These are phyloP conservation scores for Eudorina sp. DNA, from an alignment of 139 green algal species.

Conservation along the genomic window DNA sequence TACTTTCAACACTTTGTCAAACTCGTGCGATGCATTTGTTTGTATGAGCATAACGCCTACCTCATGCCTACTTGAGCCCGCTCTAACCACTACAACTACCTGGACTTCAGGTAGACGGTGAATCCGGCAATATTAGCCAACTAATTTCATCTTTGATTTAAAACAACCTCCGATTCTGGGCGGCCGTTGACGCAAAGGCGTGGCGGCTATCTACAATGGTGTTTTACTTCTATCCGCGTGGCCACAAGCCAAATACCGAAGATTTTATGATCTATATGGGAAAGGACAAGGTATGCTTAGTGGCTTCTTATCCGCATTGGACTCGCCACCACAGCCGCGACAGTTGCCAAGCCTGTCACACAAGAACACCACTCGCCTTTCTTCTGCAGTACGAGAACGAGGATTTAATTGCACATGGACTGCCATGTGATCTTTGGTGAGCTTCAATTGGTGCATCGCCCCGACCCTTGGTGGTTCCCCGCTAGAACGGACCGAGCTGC, in stretches of 20 bases:
- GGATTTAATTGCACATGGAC: conserved; percentile 88
- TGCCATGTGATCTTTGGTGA: conserved; percentile 81
- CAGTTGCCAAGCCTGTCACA: too few relatives aligned
- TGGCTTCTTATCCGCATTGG: background rate
- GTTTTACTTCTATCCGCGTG: conserved; percentile 87
- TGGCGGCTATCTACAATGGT: conserved; percentile 93
- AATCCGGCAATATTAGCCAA: too few relatives aligned
- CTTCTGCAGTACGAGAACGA: conserved; percentile 92
- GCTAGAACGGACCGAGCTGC: too few relatives aligned
- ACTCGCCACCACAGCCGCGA: background rate
- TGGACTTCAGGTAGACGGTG: too few relatives aligned
- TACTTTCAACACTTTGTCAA: too few relatives aligned
- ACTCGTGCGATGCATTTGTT: too few relatives aligned
- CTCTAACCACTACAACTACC: too few relatives aligned
- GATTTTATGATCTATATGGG: conserved; percentile 94
- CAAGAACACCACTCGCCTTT: too few relatives aligned
- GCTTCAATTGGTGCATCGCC: too few relatives aligned
- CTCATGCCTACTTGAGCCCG: too few relatives aligned
- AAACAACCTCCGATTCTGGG: background rate
- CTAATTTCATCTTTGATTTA: background rate
- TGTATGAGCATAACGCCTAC: too few relatives aligned
- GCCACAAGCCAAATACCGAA: conserved; percentile 69
- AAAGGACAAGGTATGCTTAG: conserved; percentile 46
- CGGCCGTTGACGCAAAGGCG: background rate
- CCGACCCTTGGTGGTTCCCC: too few relatives aligned